Evolutionary conservation across 345 rosid species (phyloP).

Genomic region (sweet orange (Citrus sinensis)): DVS_A1.0 CM039169.1:10500001-10500500

Average conservation of each 20-base stretch:
- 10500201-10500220: slow-evolving; percentile 74
- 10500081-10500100: background rate
- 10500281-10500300: background rate
- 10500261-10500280: background rate
- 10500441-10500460: background rate
- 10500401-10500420: background rate
- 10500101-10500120: slow-evolving; percentile 2
- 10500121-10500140: slow-evolving; percentile 37
- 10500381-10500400: background rate
- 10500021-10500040: background rate
- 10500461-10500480: background rate
- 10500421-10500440: background rate
- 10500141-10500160: slow-evolving; percentile 39
- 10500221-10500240: slow-evolving; percentile 18
- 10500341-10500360: background rate
- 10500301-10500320: background rate
- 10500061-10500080: background rate
- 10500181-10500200: slow-evolving; percentile 68
- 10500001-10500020: too few species aligned
- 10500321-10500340: background rate
- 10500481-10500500: background rate
- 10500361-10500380: background rate
- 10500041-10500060: background rate
- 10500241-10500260: background rate
- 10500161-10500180: slow-evolving; percentile 64